Percentiles rank a stretch among this genome's conserved stretches.
These are phyloP conservation scores for Puccinia hordei DNA, from an alignment of 1,284 basidiomycete genomes.

Conservation along the genomic window DNA sequence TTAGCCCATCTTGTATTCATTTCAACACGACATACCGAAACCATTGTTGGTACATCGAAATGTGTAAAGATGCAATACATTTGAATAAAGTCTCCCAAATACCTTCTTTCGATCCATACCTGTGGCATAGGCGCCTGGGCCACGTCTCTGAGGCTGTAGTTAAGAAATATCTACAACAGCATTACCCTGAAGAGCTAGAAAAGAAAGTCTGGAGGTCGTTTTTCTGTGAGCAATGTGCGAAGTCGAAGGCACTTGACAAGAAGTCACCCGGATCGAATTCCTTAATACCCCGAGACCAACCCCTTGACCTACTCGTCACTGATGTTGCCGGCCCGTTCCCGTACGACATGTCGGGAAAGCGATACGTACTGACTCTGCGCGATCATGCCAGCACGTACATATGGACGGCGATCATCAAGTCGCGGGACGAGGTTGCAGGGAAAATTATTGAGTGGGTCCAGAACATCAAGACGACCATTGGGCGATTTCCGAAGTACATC, in stretches of 20 bases:
- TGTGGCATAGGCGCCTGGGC: conserved; percentile 6
- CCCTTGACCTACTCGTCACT: not conserved
- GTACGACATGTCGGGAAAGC: not conserved
- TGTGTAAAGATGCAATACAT: too few relatives aligned
- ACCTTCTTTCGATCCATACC: not conserved
- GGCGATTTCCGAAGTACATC: not conserved
- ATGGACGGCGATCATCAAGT: not conserved
- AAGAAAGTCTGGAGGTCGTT: not conserved
- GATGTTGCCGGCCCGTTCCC: not conserved
- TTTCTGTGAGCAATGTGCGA: conserved; percentile 1
- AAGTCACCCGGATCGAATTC: not conserved
- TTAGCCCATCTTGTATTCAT: not conserved
- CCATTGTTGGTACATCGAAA: not conserved
- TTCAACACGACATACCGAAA: not conserved
- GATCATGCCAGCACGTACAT: conserved; percentile 18
- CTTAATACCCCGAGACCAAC: not conserved
- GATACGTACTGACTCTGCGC: not conserved
- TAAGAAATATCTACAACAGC: not conserved
- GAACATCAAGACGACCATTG: not conserved
- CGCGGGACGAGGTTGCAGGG: not conserved
- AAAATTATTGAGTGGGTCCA: conserved; percentile 4
- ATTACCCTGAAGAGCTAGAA: not conserved
- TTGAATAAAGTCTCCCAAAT: not conserved
- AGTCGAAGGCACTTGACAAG: not conserved
- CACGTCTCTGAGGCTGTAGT: not conserved